phyloP scores from a whole-genome alignment of 495 filamentous ascomycete species.

The Sphaerosporella brunnea region DNA sequence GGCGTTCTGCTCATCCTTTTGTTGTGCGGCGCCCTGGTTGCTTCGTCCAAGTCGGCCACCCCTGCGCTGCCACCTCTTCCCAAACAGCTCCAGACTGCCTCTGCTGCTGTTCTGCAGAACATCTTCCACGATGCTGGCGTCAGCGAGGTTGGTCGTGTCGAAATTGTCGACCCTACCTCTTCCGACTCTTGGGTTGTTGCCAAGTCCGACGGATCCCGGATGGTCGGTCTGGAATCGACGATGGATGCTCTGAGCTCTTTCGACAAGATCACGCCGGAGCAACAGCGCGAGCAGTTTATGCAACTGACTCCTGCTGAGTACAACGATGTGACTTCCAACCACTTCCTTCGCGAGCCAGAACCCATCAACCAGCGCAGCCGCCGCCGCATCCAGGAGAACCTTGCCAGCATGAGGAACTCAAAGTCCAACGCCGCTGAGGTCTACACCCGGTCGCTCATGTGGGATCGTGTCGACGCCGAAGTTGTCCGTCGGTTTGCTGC shows the following conservation, averaged over 20 bases:
- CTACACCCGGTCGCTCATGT: slow-evolving; percentile 81
- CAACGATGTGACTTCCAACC: slow-evolving; percentile 59
- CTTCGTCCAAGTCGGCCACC: slow-evolving; percentile 52
- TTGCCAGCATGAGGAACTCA: slow-evolving; percentile 57
- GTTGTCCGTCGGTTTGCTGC: slow-evolving; percentile 89
- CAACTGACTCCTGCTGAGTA: slow-evolving; percentile 73
- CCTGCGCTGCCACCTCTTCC: slow-evolving; percentile 67
- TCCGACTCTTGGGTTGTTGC: slow-evolving; percentile 22
- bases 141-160: slow-evolving; percentile 24
- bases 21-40: slow-evolving; percentile 89
- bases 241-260: slow-evolving; percentile 24
- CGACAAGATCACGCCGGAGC: slow-evolving; percentile 54
- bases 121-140: slow-evolving; percentile 68
- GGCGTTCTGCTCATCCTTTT: slow-evolving; percentile 62
- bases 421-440: slow-evolving; percentile 62
- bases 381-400: slow-evolving; percentile 63
- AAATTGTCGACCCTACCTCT: slow-evolving; percentile 19
- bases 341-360: slow-evolving; percentile 40
- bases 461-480: slow-evolving; percentile 82
- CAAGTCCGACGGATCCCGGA: slow-evolving; percentile 24
- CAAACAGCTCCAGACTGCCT: slow-evolving; percentile 83
- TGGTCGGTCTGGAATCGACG: slow-evolving; percentile 26
- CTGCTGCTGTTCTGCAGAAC: slow-evolving; percentile 72
- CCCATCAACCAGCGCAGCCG: slow-evolving; percentile 37
- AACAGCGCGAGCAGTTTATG: slow-evolving; percentile 80